phyloP scores from a whole-genome alignment of 225 moss, liverwort and hornwort genomes.

The Physcomitrellopsis africana region DNA sequence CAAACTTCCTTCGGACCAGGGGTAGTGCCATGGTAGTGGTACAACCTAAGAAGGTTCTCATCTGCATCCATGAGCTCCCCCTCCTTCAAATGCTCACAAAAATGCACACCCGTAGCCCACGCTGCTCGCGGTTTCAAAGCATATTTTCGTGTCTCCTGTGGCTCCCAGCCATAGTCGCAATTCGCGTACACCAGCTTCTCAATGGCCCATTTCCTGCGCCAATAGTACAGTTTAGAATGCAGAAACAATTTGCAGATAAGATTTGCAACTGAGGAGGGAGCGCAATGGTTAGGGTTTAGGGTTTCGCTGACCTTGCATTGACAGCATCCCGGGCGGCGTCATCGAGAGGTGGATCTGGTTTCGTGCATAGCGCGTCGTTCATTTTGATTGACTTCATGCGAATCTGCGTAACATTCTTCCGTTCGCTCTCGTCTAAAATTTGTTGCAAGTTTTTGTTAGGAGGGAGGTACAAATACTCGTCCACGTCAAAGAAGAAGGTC shows the following conservation, averaged over 20 bases:
- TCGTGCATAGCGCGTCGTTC: constrained; percentile 8
- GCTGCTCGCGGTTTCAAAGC: constrained; percentile 33
- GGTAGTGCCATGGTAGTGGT: constrained; percentile 36
- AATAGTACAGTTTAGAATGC: background rate
- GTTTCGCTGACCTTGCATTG: background rate
- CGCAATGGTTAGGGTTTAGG: background rate
- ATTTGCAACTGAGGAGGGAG: too few relatives aligned
- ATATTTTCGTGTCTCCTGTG: constrained; percentile 34
- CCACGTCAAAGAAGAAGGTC: too few relatives aligned
- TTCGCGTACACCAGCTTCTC: constrained; percentile 40
- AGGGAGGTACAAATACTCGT: constrained; percentile 30
- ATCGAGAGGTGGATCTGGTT: background rate
- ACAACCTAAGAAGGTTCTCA: constrained; percentile 22
- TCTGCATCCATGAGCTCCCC: constrained; percentile 19
- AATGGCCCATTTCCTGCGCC: constrained; percentile 36
- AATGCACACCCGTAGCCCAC: constrained; percentile 41
- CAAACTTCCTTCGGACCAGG: constrained; percentile 23
- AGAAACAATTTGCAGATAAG: background rate
- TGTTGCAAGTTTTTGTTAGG: background rate
- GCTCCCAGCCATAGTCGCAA: constrained; percentile 36
- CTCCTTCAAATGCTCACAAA: constrained; percentile 23
- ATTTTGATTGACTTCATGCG: constrained; percentile 21
- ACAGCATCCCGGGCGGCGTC: constrained; percentile 1
- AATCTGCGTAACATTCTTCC: constrained; percentile 23
- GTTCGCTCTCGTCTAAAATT: background rate